These are phyloP conservation scores for Apiotrichum montevideense DNA, from an alignment of 1,284 basidiomycete genomes.

Conservation along the genomic window DNA sequence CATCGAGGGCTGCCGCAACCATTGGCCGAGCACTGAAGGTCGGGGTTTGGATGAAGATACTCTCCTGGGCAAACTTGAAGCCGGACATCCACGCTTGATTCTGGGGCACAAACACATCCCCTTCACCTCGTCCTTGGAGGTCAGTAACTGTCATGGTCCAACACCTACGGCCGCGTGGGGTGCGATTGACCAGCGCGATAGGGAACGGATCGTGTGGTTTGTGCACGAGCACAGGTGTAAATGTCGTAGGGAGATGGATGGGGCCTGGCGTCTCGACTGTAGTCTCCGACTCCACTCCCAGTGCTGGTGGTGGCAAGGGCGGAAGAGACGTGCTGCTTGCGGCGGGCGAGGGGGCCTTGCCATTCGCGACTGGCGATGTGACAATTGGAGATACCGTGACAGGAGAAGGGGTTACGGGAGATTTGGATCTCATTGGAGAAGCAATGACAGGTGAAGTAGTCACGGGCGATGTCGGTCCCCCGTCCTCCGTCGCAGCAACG, in stretches of 20 bases:
- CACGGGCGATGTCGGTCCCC: no score
- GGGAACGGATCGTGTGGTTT: conserved; percentile 56
- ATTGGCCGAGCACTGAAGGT: conserved; percentile 64
- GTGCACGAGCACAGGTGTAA: conserved; percentile 53
- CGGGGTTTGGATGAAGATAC: conserved; percentile 66
- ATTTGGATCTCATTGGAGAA: no score
- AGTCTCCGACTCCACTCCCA: no score
- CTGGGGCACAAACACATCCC: conserved; percentile 51
- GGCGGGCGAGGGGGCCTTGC: no score
- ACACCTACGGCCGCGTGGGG: conserved; percentile 53
- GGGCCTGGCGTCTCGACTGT: background rate
- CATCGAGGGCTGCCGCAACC: conserved; percentile 57
- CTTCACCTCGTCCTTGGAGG: conserved; percentile 19
- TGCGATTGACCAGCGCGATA: conserved; percentile 1
- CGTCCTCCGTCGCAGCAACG: no score
- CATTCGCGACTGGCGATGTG: no score
- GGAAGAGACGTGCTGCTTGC: no score
- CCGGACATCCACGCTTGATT: conserved; percentile 64
- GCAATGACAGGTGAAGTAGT: no score
- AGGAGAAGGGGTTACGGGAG: no score
- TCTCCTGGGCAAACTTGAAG: conserved; percentile 57
- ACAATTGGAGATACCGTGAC: no score
- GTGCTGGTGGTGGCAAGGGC: no score
- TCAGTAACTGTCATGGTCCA: conserved; percentile 58
- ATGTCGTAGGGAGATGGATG: conserved; percentile 16